A percentile compares a stretch with the other conserved stretches of the same genome.
Evolutionary conservation across 2,329 filamentous ascomycete genomes (phyloP).

Genomic region (Botryotinia convoluta): DNA sequence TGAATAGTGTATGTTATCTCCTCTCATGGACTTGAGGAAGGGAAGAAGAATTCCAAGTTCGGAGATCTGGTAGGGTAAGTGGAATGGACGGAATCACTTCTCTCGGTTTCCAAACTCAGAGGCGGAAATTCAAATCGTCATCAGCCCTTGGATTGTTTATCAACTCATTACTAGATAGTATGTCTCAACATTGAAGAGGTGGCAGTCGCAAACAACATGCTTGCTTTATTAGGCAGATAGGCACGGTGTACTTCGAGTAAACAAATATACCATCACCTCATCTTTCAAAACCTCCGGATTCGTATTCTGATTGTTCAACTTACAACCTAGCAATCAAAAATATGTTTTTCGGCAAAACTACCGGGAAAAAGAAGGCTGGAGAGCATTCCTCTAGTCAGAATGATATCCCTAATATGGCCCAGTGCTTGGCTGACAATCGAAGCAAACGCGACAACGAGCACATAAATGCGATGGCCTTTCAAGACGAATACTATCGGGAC

Average conservation of each 20-base stretch:
- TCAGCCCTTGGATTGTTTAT: not conserved
- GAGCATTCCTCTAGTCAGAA: not conserved
- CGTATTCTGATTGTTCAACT: not conserved
- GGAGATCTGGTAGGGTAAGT: not conserved
- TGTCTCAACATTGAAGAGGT: not conserved
- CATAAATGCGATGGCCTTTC: not conserved
- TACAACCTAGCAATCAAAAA: not conserved
- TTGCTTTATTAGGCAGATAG: not conserved
- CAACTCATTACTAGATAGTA: not conserved
- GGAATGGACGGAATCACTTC: not conserved
- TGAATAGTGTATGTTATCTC: not conserved
- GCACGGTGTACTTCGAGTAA: not conserved
- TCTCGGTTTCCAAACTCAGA: not conserved
- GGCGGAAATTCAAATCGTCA: not conserved
- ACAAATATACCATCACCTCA: not conserved
- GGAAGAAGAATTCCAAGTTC: not conserved
- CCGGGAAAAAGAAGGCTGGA: not conserved
- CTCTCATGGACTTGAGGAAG: not conserved
- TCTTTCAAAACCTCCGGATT: not conserved
- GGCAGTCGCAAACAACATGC: not conserved
- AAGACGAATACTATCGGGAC: slow-evolving; percentile 11
- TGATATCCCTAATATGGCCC: not conserved
- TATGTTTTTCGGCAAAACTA: not conserved
- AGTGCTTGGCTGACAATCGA: not conserved
- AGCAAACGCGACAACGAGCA: slow-evolving; percentile 8